Percentiles rank a stretch among this genome's conserved stretches.
These are phyloP conservation scores for Fusarium citri DNA, from an alignment of 2,329 filamentous ascomycete species.

Conservation along the genomic window DNA sequence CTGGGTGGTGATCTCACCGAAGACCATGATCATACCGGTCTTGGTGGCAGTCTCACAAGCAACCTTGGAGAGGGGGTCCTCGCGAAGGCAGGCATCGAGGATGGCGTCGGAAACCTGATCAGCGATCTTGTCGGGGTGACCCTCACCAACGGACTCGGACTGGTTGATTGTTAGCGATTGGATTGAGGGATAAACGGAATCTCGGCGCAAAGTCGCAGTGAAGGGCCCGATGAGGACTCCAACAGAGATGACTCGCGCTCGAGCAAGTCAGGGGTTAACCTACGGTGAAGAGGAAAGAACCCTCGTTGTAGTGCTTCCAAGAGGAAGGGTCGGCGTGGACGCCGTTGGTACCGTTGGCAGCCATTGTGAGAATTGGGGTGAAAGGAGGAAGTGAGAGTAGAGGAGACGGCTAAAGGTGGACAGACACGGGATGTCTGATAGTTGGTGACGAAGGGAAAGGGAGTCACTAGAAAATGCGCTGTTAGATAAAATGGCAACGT, in stretches of 20 bases:
- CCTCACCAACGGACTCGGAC: constrained; percentile 91
- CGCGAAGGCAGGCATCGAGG: constrained; percentile 94
- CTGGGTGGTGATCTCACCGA: constrained; percentile 98
- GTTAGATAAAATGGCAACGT: constrained; percentile 33
- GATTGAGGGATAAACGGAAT: constrained; percentile 6
- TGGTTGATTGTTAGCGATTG: constrained; percentile 51
- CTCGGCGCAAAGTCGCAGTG: constrained; percentile 10
- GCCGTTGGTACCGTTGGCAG: constrained; percentile 58
- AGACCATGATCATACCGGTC: constrained; percentile 99
- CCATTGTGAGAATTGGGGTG: constrained; percentile 64
- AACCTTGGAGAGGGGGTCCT: constrained; percentile 98
- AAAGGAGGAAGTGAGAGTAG: constrained; percentile 26
- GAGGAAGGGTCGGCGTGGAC: constrained; percentile 47
- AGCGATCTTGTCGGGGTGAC: constrained; percentile 96
- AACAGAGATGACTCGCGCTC: background rate
- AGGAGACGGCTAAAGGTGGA: constrained; percentile 40
- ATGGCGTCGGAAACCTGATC: constrained; percentile 99
- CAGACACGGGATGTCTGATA: constrained; percentile 39
- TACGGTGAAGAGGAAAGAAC: constrained; percentile 87
- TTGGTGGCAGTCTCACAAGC: constrained; percentile 99
- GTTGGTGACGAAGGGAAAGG: constrained; percentile 35
- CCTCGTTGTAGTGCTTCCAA: constrained; percentile 67
- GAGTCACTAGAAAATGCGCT: constrained; percentile 36
- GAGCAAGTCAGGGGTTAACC: constrained; percentile 41
- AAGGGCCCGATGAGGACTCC: constrained; percentile 3